Evolutionary conservation across 805 yeast species (phyloP).

Genomic region (Wickerhamiella azyma): DNA sequence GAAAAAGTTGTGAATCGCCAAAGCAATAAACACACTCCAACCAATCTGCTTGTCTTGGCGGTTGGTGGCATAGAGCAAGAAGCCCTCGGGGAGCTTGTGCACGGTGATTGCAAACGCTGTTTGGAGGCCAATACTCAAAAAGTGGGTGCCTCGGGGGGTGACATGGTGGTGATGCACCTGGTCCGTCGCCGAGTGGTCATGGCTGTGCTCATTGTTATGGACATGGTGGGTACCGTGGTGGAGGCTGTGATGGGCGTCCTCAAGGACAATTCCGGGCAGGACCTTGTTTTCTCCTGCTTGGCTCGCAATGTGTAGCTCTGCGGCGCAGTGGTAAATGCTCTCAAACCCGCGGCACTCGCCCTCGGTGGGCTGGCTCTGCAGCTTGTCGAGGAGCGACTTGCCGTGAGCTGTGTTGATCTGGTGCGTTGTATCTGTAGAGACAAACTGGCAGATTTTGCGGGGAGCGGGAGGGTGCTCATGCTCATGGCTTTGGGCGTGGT

Average conservation of each 20-base stretch:
- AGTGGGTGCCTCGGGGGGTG: conserved; percentile 58
- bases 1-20: conserved; percentile 78
- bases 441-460: background rate
- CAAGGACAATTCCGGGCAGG: background rate
- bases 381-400: conserved; percentile 4
- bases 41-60: conserved; percentile 58
- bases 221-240: background rate
- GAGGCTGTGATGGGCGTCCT: background rate
- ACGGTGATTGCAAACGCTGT: conserved; percentile 76
- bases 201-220: background rate
- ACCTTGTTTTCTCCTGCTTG: background rate
- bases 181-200: conserved; percentile 17
- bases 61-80: conserved; percentile 70
- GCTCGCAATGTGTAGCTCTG: conserved; percentile 6
- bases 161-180: conserved; percentile 60
- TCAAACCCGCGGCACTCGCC: conserved; percentile 13
- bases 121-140: conserved; percentile 81
- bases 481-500: background rate
- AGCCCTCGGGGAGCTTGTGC: conserved; percentile 93
- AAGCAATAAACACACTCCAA: conserved; percentile 64
- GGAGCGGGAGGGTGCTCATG: background rate
- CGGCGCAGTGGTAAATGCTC: conserved; percentile 10
- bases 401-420: background rate
- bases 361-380: background rate
- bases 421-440: background rate